Percentiles rank a stretch among this genome's conserved stretches.
Evolutionary conservation across 257 asterid species (phyloP).

Genomic region (Coffea eugenioides): DNA sequence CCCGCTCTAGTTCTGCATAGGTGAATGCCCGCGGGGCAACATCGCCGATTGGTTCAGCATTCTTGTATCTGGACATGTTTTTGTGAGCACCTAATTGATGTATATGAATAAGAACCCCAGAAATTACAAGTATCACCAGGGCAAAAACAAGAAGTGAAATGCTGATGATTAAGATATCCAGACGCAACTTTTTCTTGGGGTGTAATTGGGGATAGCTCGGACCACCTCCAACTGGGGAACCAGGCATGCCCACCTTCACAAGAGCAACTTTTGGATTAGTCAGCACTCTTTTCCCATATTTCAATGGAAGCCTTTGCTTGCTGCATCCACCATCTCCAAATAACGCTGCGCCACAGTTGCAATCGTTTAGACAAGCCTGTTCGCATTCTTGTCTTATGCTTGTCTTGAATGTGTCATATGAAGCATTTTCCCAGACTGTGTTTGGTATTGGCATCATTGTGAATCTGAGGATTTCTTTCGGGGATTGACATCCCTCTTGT

Average conservation of each 20-base stretch:
- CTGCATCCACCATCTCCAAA: slow-evolving; percentile 22
- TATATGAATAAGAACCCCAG: too few relatives aligned
- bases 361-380: slow-evolving; percentile 44
- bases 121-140: too few relatives aligned
- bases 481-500: slow-evolving; percentile 20
- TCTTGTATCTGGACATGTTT: too few relatives aligned
- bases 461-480: neutral
- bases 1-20: too few relatives aligned
- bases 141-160: too few relatives aligned
- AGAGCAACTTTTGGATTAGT: slow-evolving; percentile 26
- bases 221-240: neutral
- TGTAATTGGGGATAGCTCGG: too few relatives aligned
- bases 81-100: too few relatives aligned
- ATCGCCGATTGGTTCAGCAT: too few relatives aligned
- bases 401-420: slow-evolving; percentile 10
- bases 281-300: slow-evolving; percentile 30
- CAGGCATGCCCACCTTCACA: slow-evolving; percentile 24
- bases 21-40: too few relatives aligned
- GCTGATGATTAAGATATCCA: too few relatives aligned
- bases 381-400: slow-evolving; percentile 28
- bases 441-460: slow-evolving; percentile 19
- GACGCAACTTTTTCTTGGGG: too few relatives aligned
- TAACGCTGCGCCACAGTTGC: slow-evolving; percentile 47
- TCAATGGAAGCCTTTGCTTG: slow-evolving; percentile 53
- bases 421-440: slow-evolving; percentile 30